Conservation (phyloP, 768 basidiomycete genomes). For the Neoboletus subvelutipes region DNA sequence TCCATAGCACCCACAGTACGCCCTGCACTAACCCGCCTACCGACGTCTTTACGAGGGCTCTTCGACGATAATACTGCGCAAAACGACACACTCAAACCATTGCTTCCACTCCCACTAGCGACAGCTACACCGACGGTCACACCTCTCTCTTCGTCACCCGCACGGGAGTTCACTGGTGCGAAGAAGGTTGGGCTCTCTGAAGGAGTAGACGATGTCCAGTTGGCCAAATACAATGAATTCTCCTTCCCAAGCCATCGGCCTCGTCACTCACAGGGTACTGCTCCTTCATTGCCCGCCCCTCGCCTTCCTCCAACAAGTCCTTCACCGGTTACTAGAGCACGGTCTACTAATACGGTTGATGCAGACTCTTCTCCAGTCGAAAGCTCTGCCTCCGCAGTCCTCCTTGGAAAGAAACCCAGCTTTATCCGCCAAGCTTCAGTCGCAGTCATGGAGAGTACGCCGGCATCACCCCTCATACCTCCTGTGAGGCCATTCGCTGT, state of each 20-base stretch:
- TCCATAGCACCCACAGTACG: conserved; percentile 47
- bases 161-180: conserved; percentile 33
- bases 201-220: conserved; percentile 39
- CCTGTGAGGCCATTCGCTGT: conserved; percentile 48
- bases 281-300: conserved; percentile 29
- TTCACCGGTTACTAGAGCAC: conserved; percentile 35
- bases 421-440: conserved; percentile 52
- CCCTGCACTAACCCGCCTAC: conserved; percentile 53
- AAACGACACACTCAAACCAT: conserved; percentile 44
- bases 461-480: conserved; percentile 38
- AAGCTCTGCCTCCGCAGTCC: conserved; percentile 6
- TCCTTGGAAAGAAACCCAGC: conserved; percentile 35
- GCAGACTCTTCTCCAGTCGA: conserved; percentile 18
- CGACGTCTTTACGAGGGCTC: conserved; percentile 73
- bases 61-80: conserved; percentile 62
- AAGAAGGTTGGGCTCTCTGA: conserved; percentile 35
- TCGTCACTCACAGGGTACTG: conserved; percentile 55
- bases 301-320: conserved; percentile 30
- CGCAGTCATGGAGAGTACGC: conserved; percentile 51
- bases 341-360: conserved; percentile 33
- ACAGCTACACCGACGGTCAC: conserved; percentile 29
- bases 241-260: conserved; percentile 59
- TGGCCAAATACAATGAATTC: conserved; percentile 50
- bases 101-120: conserved; percentile 30
- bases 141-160: conserved; percentile 35